phyloP scores from a whole-genome alignment of 1,139 yeast species.

The Pichiaceae sp. region DNA sequence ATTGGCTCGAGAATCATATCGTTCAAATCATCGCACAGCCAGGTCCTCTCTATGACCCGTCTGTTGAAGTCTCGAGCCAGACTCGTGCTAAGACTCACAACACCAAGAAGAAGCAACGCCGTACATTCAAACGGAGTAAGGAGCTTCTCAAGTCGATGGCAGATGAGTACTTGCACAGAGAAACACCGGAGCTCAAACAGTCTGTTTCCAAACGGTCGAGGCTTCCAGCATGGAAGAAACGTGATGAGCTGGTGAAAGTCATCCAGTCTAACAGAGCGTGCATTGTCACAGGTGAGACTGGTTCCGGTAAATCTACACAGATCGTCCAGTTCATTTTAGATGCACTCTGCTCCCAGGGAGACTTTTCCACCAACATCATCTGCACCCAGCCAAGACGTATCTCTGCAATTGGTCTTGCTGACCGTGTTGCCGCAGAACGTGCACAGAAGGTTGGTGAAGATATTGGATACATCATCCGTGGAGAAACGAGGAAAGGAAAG shows the following conservation, averaged over 20 bases:
- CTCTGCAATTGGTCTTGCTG: constrained; percentile 91
- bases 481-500: constrained; percentile 62
- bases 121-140: constrained; percentile 10
- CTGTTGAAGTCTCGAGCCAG: not conserved
- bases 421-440: constrained; percentile 83
- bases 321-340: constrained; percentile 85
- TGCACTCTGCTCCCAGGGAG: constrained; percentile 36
- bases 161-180: constrained; percentile 16
- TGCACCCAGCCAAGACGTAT: constrained; percentile 97
- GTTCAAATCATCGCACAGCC: constrained; percentile 57
- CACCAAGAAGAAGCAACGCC: not conserved
- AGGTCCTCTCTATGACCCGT: constrained; percentile 48
- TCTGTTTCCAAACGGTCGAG: constrained; percentile 39
- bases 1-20: constrained; percentile 67
- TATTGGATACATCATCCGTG: constrained; percentile 85
- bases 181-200: constrained; percentile 19
- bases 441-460: constrained; percentile 60
- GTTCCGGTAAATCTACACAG: constrained; percentile 93
- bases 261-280: constrained; percentile 57
- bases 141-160: constrained; percentile 15
- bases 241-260: constrained; percentile 42
- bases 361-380: constrained; percentile 51
- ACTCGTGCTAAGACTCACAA: not conserved
- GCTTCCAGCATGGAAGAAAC: constrained; percentile 82
- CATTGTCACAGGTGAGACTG: constrained; percentile 91